Base-by-base conservation (phyloP, 345 rosid genomes). In the Stellera chamaejasme region DNA sequence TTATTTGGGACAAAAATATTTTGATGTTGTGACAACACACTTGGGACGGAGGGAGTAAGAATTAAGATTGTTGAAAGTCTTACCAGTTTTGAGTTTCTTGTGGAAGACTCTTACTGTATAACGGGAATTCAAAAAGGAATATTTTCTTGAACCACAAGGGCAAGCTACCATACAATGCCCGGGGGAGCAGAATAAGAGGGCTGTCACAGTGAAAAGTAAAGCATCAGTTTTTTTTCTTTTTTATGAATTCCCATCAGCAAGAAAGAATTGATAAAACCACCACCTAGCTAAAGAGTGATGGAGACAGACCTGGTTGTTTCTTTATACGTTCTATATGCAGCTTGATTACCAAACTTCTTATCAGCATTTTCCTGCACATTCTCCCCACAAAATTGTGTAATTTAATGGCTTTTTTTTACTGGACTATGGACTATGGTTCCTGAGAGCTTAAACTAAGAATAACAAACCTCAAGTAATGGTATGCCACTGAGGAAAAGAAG, bases 401-500 rank as follows among this genome's bases (percentile, higher is more conserved):
- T 27, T 36, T 56, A n/a, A 45, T 19, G 36, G 16, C 14, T 14
- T 41, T 42, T 36, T 55, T 50, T 25, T 15, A 10, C 25, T 13
- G n/a, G 55, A 36, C 19, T 16, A 13, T 10, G 39, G 2, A 32
- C 9, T 32, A 32, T 32, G 39, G 39, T 32, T 25, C 36, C 50
- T 4, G 11, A 61, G 15, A 51, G 43, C 15, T 10, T 41, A 28
- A 41, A 49, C 10, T 25, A 43, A 45, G 60, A 56, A 59, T 59
- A 59, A 47, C 68, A 48, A 65, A 92, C 96, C 98, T 92, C 98
- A 45, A 92, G 96, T 72, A 92, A 58, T 52, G 98, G 95, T 66
- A 92, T 69, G 73, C 98, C 96, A 54, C 96, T 92, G 59, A 86
- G 60, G 43, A 88, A 88, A 50, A 92, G 85, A 72, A 92, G 96